Evolutionary conservation across 2,329 filamentous ascomycete genomes (phyloP), one percentile per base, ranked within the genome.

Genomic region (Shiraia sp.): DNA sequence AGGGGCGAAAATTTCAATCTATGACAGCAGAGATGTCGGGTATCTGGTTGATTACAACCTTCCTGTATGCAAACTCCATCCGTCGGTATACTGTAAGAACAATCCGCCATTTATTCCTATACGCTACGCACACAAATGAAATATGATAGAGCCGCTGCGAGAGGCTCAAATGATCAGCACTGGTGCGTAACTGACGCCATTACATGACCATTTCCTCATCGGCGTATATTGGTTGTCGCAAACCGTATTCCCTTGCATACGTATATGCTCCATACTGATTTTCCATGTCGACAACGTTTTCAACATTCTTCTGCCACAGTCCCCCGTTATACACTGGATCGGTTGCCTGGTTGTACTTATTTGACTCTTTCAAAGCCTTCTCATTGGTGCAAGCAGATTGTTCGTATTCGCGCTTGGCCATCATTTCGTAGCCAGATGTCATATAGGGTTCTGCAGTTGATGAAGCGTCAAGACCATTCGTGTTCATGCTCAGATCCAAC

Each of bases 401-500:
- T 55, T 86, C 79, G 48, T 85, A 82, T 59, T 88, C 84, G 39
- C 81, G 76, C 43, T 77, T 75, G 44, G 85, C 82, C 42, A 87
- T 72, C 60, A 81, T 76, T 58, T 89, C 86, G 63, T 95, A 96
- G 10, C 90, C 90, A 6, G 82, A 85, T 33, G 81, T 69, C 80
- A 96, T 95, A 69, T 96, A 96, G 0, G 90, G 90, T 68, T 95
- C 89, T 27, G 80, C 82, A 47, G 80, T 76, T 9, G 54, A 54
- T 5, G 53, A 55, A 8, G 51, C 37, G 28, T 48, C 53, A n/a
- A 55, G 38, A 31, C 53, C 47, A n/a, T 45, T 49, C 22, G 54
- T 48, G 2, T 29, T 41, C 59, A 63, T 65, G 30, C 54, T 61
- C 45, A 59, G 51, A n/a, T 61, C 51, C 13, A 63, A 38, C 37